Evolutionary conservation across 768 basidiomycete genomes (phyloP), one percentile per base, ranked within the genome.

Genomic region (Russula virescens): DNA sequence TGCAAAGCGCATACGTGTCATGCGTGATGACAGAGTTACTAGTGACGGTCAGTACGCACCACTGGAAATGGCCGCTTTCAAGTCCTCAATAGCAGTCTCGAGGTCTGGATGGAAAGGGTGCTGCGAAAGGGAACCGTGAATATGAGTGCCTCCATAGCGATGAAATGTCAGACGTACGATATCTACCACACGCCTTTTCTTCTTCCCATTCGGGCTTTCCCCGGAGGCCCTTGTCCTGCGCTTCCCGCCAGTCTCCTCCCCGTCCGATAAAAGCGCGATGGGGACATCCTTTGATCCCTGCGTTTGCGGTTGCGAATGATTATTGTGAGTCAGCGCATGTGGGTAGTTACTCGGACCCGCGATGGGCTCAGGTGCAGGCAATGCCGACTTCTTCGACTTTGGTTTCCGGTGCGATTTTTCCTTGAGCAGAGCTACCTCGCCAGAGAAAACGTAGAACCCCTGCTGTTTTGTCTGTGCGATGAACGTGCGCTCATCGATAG

Each of bases 381-480:
- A 40, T 14, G 54, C n/a, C 26, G 61, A 52, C 49, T 68, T 69
- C 48, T 62, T 61, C 45, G 34, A 67, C 66, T 66, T 71, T 71
- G 53, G n/a, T 50, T 40, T 53, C 18, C 42, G 60, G 11, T 57
- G 57, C 40, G 62, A 9, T 77, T 85, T 86, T 76, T 94, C 89
- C 71, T 89, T 89, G 69, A 93, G 77, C 14, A 98, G 73, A 4
- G 92, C 92, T 16, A 98, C 89, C 69, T 91, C 88, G 2, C 94
- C 94, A 35, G 83, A 83, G 7, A 88, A 90, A 11, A 98, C 94
- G 70, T 94, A 96, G 78, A 95, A 97, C 1, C 92, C 93, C 62
- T 89, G 86, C 69, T 95, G 92, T 73, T 89, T 92, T 5, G 95
- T 96, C 73, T 92, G 87, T 5, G 89, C 92, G 69, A 94, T 90